Base-by-base conservation (phyloP, 2,329 filamentous ascomycete species). In the Cladosporium oxysporum region DNA sequence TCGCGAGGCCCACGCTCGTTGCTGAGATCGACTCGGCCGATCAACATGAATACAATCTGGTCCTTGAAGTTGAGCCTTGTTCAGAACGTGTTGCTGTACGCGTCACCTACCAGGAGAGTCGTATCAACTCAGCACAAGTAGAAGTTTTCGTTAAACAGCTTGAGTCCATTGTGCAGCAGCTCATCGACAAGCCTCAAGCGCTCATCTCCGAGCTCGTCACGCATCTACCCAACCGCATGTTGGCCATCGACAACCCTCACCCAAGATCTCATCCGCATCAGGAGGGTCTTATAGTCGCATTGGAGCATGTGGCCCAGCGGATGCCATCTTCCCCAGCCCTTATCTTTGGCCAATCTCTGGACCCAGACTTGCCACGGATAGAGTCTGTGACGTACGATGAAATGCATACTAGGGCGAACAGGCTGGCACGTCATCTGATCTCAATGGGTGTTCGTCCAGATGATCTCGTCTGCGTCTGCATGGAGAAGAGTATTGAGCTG, bases 41-140 rank as follows among this genome's bases (percentile, higher is more conserved):
- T 74, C 85, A 86, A 26, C 80, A 95, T 7, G 93, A 96, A 74
- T 93, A 91, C 50, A 88, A 87, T 64, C 74, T 96, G 1, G 84
- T 93, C 2, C 75, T 96, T 7, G 93, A 97, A 73, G 81, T 95
- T 14, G 89, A 93, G 75, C 92, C 93, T 0, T 75, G 70, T 2
- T 72, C 75, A 0, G 76, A 81, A 7, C 71, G 71, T n/a, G 74
- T 90, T 18, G 71, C 73, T n/a, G 76, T 83, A 7, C 84, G 83
- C 68, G 82, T 82, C 10, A 89, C 84, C 16, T 90, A 83, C 71
- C 82, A 87, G 69, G 71, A 81, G 41, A 78, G 81, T 3, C 67
- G 82, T 2, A 80, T 95, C 16, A 82, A 89, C 0, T 67, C 79
- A 11, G 73, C 78, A 0, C 86, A 93, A 64, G 81, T 88, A 2